Base-by-base conservation (phyloP, 129 eudicot genomes). In the Kitagawia praeruptora region DNA sequence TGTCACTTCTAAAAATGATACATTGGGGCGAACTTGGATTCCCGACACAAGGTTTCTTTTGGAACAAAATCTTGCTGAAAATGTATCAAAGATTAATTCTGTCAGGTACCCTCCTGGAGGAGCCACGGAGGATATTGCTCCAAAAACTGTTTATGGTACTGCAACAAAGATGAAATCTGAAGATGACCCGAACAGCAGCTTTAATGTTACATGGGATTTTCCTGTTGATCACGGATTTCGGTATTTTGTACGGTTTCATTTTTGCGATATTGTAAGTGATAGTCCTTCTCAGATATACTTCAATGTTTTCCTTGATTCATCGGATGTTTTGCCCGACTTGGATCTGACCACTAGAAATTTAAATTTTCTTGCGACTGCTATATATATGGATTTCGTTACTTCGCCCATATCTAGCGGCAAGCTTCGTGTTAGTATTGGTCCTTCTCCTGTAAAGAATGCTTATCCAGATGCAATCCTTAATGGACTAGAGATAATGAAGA, bases 401-500 rank as follows among this genome's bases (percentile, higher is more conserved):
- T 76, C 83, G 1, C 8, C 79, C 8, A 73, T 81, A 53, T 64
- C 78, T 4, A 75, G 46, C 28, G 74, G 78, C 77, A 80, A 39
- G 4, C 56, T 91, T 69, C 84, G 75, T 6, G 85, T 93, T 40
- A 89, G 93, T 76, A 87, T 93, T 14, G 97, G 97, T 4, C 97
- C 97, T 13, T 78, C 94, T 51, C 5, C 28, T 18, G 4, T 84
- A 2, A 54, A 41, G 10, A 81, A 82, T 66, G 70, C 38, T 47
- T 72, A 80, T 41, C 94, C 97, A 1, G 70, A 91, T 78, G 98
- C 94, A 31, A 83, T 93, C 77, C 66, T 93, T 53, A 93, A 91
- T 77, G 98, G 98, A 8, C 82, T 89, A n/a, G 98, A 93, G 89
- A 84, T 93, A 51, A 83, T 91, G 96, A 93, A 93, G 85, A 76